Evolutionary conservation across 305 asterid species (phyloP).

Genomic region (Nicotiana rustica): DNA sequence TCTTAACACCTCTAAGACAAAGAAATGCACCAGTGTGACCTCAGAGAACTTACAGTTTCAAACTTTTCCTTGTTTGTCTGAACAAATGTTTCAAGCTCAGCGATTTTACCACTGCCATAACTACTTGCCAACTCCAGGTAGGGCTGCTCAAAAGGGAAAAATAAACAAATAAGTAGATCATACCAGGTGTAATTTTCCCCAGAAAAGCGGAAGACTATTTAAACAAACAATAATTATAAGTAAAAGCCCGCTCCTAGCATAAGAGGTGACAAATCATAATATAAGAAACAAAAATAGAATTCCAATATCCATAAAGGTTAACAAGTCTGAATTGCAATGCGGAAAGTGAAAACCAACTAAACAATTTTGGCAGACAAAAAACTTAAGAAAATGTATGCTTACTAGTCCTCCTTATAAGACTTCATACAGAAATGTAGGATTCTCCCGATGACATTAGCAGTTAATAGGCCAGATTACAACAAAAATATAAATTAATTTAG

Average conservation of each 20-base stretch:
- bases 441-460: background rate
- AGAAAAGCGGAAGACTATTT: background rate
- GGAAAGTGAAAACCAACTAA: background rate
- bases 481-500: too few relatives aligned
- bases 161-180: background rate
- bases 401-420: background rate
- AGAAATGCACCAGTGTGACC: slow-evolving; percentile 13
- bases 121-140: slow-evolving; percentile 80
- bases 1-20: slow-evolving; percentile 29
- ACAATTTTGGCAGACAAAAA: background rate
- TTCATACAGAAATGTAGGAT: background rate
- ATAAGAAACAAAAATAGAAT: background rate
- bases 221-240: background rate
- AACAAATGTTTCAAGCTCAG: slow-evolving; percentile 75
- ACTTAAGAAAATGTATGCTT: background rate
- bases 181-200: background rate
- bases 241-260: too few relatives aligned
- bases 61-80: slow-evolving; percentile 75
- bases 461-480: background rate
- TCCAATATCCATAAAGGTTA: background rate
- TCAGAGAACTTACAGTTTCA: slow-evolving; percentile 68
- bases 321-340: background rate
- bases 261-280: too few relatives aligned
- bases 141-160: slow-evolving; percentile 61
- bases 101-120: slow-evolving; percentile 74